phyloP scores from a whole-genome alignment of 345 rosid genomes.

The Aethionema arabicum region DNA sequence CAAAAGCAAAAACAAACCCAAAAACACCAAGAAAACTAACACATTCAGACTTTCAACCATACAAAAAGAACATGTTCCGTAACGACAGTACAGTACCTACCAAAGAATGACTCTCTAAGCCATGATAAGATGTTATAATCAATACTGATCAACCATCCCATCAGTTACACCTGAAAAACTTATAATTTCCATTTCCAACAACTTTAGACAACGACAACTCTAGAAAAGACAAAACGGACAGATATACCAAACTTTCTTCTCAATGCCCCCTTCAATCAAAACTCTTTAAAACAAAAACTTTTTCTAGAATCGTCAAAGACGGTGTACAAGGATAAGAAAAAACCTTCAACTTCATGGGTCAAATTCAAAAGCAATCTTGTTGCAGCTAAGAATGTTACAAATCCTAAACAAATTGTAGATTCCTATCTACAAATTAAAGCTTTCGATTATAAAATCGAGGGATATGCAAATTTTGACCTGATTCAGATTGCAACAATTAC shows the following conservation, averaged over 20 bases:
- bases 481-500: not conserved
- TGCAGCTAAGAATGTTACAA: not conserved
- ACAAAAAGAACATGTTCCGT: slow-evolving; percentile 8
- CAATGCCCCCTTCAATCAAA: slow-evolving; percentile 1
- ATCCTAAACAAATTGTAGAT: not conserved
- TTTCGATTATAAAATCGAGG: not conserved
- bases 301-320: not conserved
- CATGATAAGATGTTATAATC: not conserved
- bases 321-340: not conserved
- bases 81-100: slow-evolving; percentile 1
- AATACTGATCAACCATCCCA: slow-evolving; percentile 17
- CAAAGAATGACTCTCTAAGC: slow-evolving; percentile 3
- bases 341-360: not conserved
- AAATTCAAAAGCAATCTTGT: not conserved
- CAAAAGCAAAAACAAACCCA: too few species aligned
- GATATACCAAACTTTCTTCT: slow-evolving; percentile 2
- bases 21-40: not conserved
- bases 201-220: not conserved
- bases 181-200: slow-evolving; percentile 18
- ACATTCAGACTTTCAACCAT: slow-evolving; percentile 16
- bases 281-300: not conserved
- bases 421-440: slow-evolving; percentile 1
- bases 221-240: not conserved
- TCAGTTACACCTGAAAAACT: slow-evolving; percentile 4
- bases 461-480: not conserved